A percentile compares a stretch with the other conserved stretches of the same genome.
Evolutionary conservation across 2,329 filamentous ascomycete genomes (phyloP).

Genomic region (Neofusicoccum parvum): DNA sequence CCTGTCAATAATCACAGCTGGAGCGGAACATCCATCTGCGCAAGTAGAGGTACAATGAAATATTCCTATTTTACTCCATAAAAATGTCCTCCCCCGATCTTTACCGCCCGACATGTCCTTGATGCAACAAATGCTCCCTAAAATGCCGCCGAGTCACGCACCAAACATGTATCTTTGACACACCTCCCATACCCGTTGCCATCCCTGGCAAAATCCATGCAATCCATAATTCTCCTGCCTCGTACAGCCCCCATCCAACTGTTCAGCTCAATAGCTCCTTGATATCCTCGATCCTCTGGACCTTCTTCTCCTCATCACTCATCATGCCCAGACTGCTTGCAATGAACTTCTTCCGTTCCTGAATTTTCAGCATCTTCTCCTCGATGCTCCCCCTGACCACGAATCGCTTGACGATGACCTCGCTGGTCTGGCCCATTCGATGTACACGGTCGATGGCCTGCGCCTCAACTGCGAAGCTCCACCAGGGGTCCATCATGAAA

Average conservation of each 20-base stretch:
- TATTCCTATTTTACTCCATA: not conserved
- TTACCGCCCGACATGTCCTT: not conserved
- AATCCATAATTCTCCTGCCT: too few relatives aligned
- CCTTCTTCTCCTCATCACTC: constrained; percentile 87
- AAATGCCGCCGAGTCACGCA: not conserved
- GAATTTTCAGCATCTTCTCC: constrained; percentile 89
- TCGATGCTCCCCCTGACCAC: constrained; percentile 91
- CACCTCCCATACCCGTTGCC: not conserved
- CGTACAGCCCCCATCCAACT: not conserved
- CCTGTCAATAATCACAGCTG: too few relatives aligned
- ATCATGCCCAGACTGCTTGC: constrained; percentile 95
- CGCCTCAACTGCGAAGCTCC: constrained; percentile 94
- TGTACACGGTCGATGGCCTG: constrained; percentile 98
- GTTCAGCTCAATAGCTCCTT: constrained; percentile 75
- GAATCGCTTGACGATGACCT: constrained; percentile 85
- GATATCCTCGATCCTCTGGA: constrained; percentile 90
- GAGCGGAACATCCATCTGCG: too few relatives aligned
- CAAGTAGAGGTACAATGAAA: too few relatives aligned
- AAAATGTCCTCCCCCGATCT: not conserved
- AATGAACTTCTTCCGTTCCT: constrained; percentile 96
- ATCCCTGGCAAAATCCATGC: not conserved
- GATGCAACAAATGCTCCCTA: not conserved
- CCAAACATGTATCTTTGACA: not conserved
- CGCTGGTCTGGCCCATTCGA: constrained; percentile 87
- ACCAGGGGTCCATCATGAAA: constrained; percentile 99